Conservation (phyloP, 73 alveolate genomes). For the Paramecium pentaurelia region DNA sequence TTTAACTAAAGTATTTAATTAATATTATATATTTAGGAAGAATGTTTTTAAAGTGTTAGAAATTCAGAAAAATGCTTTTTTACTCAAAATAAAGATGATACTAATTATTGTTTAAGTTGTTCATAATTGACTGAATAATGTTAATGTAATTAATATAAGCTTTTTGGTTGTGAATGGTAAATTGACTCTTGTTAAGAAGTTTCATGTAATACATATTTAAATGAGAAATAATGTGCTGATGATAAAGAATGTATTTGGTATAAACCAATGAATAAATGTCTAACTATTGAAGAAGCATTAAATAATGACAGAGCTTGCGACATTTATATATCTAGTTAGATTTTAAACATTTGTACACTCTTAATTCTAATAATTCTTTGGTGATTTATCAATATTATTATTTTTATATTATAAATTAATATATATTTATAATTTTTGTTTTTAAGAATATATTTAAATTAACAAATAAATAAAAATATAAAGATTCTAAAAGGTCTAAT, state of each 20-base stretch:
- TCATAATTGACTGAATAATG: not conserved
- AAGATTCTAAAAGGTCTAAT: no score
- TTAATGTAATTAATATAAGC: not conserved
- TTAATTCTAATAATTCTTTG: not conserved
- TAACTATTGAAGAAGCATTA: not conserved
- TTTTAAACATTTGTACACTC: not conserved
- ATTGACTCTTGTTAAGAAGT: not conserved
- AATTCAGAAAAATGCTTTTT: not conserved
- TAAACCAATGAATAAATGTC: not conserved
- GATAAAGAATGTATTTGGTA: not conserved
- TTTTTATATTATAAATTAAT: not conserved
- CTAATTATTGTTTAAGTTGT: not conserved
- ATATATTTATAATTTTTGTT: no score
- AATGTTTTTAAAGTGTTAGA: not conserved
- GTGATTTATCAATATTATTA: not conserved
- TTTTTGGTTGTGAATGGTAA: not conserved
- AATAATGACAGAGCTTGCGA: not conserved
- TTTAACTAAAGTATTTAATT: not conserved
- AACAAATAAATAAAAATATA: no score
- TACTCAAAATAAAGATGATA: not conserved
- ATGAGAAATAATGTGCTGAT: not conserved
- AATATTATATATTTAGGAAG: not conserved
- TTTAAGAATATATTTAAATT: not conserved
- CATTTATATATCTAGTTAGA: not conserved
- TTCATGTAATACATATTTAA: not conserved